Percentiles rank a stretch among this genome's conserved stretches.
Conservation (phyloP, 2,329 filamentous ascomycete species). For the Colletotrichum cereale region DNA sequence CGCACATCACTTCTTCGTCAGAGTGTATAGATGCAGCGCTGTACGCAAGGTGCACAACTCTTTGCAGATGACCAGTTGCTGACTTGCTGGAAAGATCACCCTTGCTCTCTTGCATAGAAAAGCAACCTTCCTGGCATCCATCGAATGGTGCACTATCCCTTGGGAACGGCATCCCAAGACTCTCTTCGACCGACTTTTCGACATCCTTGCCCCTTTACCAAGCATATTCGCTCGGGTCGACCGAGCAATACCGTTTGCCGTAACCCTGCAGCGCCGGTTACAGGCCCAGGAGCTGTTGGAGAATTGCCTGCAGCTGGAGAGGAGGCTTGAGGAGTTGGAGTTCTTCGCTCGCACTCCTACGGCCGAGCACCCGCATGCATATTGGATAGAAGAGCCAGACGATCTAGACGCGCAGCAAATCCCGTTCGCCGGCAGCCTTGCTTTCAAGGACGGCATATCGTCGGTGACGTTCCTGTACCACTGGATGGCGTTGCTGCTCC, state of each 20-base stretch:
- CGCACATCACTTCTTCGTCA: conserved; percentile 68
- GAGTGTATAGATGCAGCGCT: conserved; percentile 65
- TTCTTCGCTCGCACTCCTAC: conserved; percentile 46
- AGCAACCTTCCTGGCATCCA: conserved; percentile 62
- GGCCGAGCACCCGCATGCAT: conserved; percentile 49
- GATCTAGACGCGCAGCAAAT: conserved; percentile 49
- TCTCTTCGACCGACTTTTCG: conserved; percentile 64
- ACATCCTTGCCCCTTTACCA: conserved; percentile 62
- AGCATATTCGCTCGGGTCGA: conserved; percentile 61
- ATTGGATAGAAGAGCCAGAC: conserved; percentile 55
- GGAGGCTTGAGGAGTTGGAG: conserved; percentile 63
- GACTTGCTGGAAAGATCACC: conserved; percentile 52
- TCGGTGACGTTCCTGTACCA: conserved; percentile 65
- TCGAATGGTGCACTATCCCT: conserved; percentile 65
- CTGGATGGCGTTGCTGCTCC: conserved; percentile 64
- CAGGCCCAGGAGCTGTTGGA: conserved; percentile 62
- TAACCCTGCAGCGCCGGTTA: conserved; percentile 56
- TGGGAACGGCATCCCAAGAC: conserved; percentile 66
- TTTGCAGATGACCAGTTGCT: not conserved
- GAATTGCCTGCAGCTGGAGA: conserved; percentile 62
- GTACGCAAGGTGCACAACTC: conserved; percentile 53
- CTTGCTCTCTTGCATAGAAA: conserved; percentile 63
- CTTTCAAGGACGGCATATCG: conserved; percentile 58
- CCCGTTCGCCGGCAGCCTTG: conserved; percentile 60
- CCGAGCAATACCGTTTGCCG: conserved; percentile 53